Evolutionary conservation across 495 filamentous ascomycete species (phyloP), one percentile per base, ranked within the genome.

Genomic region (Penicillium lividum): DNA sequence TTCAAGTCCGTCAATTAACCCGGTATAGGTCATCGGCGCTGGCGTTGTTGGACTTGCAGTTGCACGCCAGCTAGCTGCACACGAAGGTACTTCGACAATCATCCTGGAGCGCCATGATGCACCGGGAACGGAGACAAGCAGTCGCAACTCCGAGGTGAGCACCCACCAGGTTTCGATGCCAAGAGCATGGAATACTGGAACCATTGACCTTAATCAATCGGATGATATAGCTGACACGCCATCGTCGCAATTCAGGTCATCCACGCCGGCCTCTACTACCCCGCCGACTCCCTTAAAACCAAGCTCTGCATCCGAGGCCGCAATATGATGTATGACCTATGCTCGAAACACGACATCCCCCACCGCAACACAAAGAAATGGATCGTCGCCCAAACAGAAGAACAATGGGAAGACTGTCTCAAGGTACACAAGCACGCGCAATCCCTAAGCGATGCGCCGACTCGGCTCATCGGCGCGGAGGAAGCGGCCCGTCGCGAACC

Each of bases 181-280:
- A 42, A 28, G 27, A 33, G 16, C 1, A 13, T 13, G 34, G 34
- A 38, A 15, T 11, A 40, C 1, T 28, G 11, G 7, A 47, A 11
- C 44, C 7, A 16, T 28, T 36, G 25, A 13, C 44, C 8, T 11
- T 9, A 27, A 5, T 27, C 15, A n/a, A 6, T 43, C 36, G n/a
- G 30, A 18, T 22, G 4, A 15, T 28, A 27, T 48, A 43, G 29
- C 48, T 51, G 15, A 51, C n/a, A 34, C 5, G 27, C 16, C 0
- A 38, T 7, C 7, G 3, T 44, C 13, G 16, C 7, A 36, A n/a
- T 43, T 30, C 58, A 91, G 89, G 93, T 98, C 43, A 96, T 98
- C 56, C 94, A 98, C 65, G 94, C 90, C 2, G 95, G 95, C 42
- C 83, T 98, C 44, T 98, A 98, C 78, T 98, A 98, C 75, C 89